Base-by-base conservation (phyloP, 2,329 filamentous ascomycete species). In the Fusarium scirpi region DNA sequence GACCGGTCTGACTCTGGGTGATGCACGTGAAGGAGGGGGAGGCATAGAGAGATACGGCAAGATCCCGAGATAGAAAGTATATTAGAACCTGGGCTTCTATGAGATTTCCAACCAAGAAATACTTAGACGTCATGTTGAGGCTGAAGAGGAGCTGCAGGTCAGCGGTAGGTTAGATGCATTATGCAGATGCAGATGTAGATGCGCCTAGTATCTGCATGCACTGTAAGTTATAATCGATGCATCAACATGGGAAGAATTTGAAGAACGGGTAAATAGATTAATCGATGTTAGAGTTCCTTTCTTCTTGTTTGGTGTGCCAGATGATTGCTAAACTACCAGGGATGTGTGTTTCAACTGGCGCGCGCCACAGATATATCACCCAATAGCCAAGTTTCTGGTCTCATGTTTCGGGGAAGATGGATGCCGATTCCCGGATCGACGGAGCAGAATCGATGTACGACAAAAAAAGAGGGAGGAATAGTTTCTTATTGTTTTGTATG, bases 311-410 rank as follows among this genome's bases (percentile, higher is more conserved):
- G 59, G 45, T 65, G 62, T 58, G 53, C 24, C 27, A 45, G n/a
- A 47, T 29, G 45, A 47, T 47, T 29, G 40, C n/a, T 15, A 32
- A 38, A 25, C n/a, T 58, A 22, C 38, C 66, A 55, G 62, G 71
- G 69, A 70, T 70, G 9, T 15, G 40, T 62, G 73, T 75, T 75
- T 75, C 69, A 68, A 73, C 65, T 74, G 69, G 73, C 73, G 73
- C 73, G 73, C 73, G 72, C 73, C 67, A 70, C 57, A 70, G 58
- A 25, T 34, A 67, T 55, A 67, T 55, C 57, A 46, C 40, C 38
- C 65, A 62, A 55, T 51, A 47, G 49, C 20, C 27, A 60, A 32
- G 34, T 24, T 25, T 44, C 15, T 44, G 22, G 41, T 44, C 29
- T 55, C 56, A 51, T 57, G 61, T 64, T 70, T 71, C 63, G 63